Evolutionary conservation across 768 basidiomycete genomes (phyloP), one percentile per base, ranked within the genome.

Genomic region (Pleurotus salmoneostramineus): DNA sequence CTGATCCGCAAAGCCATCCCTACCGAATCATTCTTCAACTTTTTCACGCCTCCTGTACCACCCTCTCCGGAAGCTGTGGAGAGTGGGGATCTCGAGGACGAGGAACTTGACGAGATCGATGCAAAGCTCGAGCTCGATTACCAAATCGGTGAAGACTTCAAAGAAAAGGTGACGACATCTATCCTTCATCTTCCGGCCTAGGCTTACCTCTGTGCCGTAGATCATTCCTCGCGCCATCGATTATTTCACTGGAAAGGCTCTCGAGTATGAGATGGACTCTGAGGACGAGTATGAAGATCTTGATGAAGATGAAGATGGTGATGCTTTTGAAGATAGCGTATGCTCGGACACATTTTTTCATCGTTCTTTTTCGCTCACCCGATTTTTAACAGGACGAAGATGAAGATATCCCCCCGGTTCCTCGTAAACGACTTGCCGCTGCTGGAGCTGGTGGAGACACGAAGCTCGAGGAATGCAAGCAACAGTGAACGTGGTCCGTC

Each of bases 11-110:
- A 98, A 77, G 88, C 91, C 5, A 87, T 84, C 63, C 91, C 93
- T 6, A 87, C 91, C 5, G 92, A 95, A 35, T 98, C 96, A 11
- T 98, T 99, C 83, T 99, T 99, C 88, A 93, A 94, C 82, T 99
- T 98, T 77, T 99, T 99, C 83, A 75, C 77, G 55, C 93, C 94
- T 7, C 93, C 93, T 12, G 70, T 77, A 21, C 85, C 89, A 2
- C 91, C 92, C 3, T 70, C 81, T 5, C 84, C 89, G 8, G 85
- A 88, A 46, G 80, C 75, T 43, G 71, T 89, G 48, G 89, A 92
- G 58, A 78, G 73, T 31, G 84, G 80, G 27, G 92, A 94, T 2
- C 75, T 91, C 15, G 91, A 91, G 0, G 89, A 88, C 1, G 91
- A 93, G 0, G 91, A 93, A 21, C 81, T 96, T 0, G 91, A 93